A percentile compares a stretch with the other conserved stretches of the same genome.
Evolutionary conservation across 1,284 basidiomycete species (phyloP).

Genomic region (Bondarzewia mesenterica): DNA sequence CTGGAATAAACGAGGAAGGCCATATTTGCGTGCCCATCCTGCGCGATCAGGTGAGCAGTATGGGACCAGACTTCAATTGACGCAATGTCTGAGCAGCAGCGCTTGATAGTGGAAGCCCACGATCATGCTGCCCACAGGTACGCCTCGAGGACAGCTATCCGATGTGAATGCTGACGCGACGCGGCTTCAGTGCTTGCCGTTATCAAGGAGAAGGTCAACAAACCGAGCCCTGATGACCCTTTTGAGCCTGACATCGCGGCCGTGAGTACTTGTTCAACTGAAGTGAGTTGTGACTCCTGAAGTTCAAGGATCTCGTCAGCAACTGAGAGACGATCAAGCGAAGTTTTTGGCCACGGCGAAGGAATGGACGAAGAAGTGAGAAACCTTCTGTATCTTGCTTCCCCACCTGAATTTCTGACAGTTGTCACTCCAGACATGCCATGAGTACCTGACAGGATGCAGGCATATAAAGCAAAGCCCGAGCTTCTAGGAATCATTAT

Average conservation of each 20-base stretch:
- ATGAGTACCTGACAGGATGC: background rate
- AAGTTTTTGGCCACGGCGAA: conserved; percentile 69
- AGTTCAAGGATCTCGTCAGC: no score
- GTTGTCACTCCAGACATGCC: background rate
- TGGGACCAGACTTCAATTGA: background rate
- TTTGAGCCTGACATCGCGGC: conserved; percentile 80
- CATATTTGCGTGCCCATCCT: conserved; percentile 75
- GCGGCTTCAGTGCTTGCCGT: conserved; percentile 71
- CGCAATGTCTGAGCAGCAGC: background rate
- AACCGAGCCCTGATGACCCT: conserved; percentile 85
- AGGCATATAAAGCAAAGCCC: no score
- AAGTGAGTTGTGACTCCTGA: no score
- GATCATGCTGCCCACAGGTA: conserved; percentile 68
- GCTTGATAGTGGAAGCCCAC: conserved; percentile 81
- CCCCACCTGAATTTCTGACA: background rate
- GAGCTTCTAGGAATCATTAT: no score
- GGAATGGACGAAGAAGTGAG: conserved; percentile 75
- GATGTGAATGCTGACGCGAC: background rate
- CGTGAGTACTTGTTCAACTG: conserved; percentile 45
- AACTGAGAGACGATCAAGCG: conserved; percentile 63
- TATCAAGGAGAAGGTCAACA: conserved; percentile 81
- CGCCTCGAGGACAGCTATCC: conserved; percentile 1
- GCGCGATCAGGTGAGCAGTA: conserved; percentile 64
- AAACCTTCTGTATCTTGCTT: background rate
- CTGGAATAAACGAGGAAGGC: conserved; percentile 88